Evolutionary conservation across 1,284 basidiomycete species (phyloP), one percentile per base, ranked within the genome.

Genomic region (Apiotrichum mycotoxinovorans): DNA sequence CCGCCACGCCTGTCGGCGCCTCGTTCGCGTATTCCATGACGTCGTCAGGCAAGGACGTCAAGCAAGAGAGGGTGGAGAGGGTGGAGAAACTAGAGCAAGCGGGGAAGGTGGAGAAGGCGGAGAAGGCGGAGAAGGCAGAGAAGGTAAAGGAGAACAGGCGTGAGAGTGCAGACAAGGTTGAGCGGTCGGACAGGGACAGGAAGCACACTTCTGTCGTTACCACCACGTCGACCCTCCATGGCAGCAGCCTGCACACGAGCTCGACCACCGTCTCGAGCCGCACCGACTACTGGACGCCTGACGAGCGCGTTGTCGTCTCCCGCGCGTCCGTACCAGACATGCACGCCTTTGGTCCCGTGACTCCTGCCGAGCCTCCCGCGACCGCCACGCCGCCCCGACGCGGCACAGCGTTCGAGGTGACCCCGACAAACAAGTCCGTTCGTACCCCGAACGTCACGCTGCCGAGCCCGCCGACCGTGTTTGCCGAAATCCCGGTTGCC

Each of bases 311-410:
- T 7, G 52, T 58, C 9, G 57, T 52, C 1, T 26, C 57, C 23
- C 52, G 57, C 25, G 48, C 57, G 1, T 51, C 47, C 1, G 57
- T 58, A 22, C 57, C 57, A 1, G 57, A 58, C 20, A 47, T 42
- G 38, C 51, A 20, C 44, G 44, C 34, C 34, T 48, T 5, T 20
- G 26, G 27, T n/a, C 25, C 50, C 25, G 3, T 38, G 33, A 1
- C 30, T n/a, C n/a, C 33, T 25, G 10, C 34, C 25, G 15, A 25
- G 34, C 46, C 46, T 38, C 10, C 27, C 4, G 27, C 25, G 20
- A 3, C 15, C 26, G 14, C 22, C 15, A n/a, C n/a, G n/a, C 12
- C 30, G 2, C 18, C 41, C 3, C 41, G 30, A 7, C 51, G 51
- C 30, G 41, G 41, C 10, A 23, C 23, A 1, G 23, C 41, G 12